Evolutionary conservation across 805 yeast species (phyloP).

Genomic region (Monosporozyma servazzii): DNA sequence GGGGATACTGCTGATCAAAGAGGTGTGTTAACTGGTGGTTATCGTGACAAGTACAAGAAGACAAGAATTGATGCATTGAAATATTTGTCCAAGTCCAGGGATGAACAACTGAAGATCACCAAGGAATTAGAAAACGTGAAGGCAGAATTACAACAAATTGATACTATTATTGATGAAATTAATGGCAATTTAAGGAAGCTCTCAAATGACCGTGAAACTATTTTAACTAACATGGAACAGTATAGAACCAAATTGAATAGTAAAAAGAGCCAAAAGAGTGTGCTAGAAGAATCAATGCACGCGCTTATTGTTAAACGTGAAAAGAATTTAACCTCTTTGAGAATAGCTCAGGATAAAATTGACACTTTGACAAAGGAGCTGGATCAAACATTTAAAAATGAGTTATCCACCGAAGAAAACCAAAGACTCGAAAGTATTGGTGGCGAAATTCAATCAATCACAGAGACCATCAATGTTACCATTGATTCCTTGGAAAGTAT

Average conservation of each 20-base stretch:
- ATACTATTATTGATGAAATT: conserved; percentile 41
- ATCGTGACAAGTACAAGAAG: conserved; percentile 48
- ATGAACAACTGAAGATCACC: conserved; percentile 14
- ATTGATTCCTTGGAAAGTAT: conserved; percentile 18
- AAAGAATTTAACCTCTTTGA: conserved; percentile 30
- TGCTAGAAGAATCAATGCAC: conserved; percentile 36
- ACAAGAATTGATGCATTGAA: conserved; percentile 67
- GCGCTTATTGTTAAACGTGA: conserved; percentile 31
- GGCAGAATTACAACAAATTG: conserved; percentile 36
- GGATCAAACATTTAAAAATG: conserved; percentile 42
- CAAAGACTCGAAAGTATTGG: conserved; percentile 34
- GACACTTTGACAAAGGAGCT: conserved; percentile 42
- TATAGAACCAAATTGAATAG: conserved; percentile 36
- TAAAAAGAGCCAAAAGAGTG: conserved; percentile 33
- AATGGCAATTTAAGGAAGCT: conserved; percentile 37
- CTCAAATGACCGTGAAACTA: conserved; percentile 35
- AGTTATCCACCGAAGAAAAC: conserved; percentile 43
- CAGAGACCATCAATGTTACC: conserved; percentile 36
- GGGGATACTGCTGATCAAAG: conserved; percentile 82
- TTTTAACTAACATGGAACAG: conserved; percentile 36
- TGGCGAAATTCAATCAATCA: conserved; percentile 35
- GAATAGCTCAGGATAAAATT: conserved; percentile 31
- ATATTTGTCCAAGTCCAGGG: conserved; percentile 41
- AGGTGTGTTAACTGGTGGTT: conserved; percentile 88
- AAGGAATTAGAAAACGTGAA: conserved; percentile 37